Evolutionary conservation across 129 eudicot genomes (phyloP).

Genomic region (Flaveria linearis): DNA sequence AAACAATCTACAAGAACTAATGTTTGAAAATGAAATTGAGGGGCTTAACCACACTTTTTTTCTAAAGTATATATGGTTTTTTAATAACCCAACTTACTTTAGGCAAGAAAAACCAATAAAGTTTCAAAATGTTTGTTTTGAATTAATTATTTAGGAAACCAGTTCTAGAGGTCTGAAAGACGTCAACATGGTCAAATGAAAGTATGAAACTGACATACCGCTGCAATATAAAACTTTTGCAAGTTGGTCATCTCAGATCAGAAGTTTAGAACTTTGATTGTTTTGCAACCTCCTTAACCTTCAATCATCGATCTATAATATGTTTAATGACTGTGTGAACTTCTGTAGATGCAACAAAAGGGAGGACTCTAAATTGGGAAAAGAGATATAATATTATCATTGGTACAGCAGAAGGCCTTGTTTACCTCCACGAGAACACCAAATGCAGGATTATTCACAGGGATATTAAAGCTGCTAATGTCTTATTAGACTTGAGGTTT

Average conservation of each 20-base stretch:
- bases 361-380: conserved; percentile 47
- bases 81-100: background rate
- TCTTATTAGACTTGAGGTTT: conserved; percentile 24
- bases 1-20: background rate
- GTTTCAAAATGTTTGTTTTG: background rate
- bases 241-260: background rate
- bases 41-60: background rate
- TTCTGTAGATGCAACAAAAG: conserved; percentile 51
- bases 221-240: too few species aligned
- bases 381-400: conserved; percentile 19
- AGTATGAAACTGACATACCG: background rate
- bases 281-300: background rate
- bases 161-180: background rate
- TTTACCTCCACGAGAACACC: conserved; percentile 25
- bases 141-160: background rate
- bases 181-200: background rate
- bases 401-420: conserved; percentile 29
- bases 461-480: conserved; percentile 29
- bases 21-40: background rate
- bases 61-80: background rate
- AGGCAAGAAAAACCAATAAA: background rate
- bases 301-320: background rate
- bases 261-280: background rate
- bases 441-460: conserved; percentile 24
- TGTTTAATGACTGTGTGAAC: background rate